Base-by-base conservation (phyloP, 139 green algal genomes). In the Tetraselmis striata region DNA sequence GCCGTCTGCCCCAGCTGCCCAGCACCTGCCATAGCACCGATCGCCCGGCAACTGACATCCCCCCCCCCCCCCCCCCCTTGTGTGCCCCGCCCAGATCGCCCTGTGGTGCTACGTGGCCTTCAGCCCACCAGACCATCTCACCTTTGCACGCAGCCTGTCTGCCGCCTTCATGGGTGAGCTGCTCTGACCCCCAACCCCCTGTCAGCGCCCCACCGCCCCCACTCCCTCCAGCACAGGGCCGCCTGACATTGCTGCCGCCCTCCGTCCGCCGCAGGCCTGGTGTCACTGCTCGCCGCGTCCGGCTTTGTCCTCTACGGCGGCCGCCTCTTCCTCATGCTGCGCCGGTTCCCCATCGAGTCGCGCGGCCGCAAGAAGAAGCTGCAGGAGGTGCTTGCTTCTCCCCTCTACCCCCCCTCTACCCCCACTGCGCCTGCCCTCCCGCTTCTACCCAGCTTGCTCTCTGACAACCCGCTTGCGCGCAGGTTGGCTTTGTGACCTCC, bases 321-420 rank as follows among this genome's bases (percentile, higher is more conserved):
- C 18, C 89, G 94, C 32, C 91, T 98, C 29, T 98, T 97, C 83
- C 80, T 95, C 59, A 98, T 99, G 95, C 89, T 98, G 84, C 85
- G 94, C 82, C 89, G 93, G 30, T 99, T 99, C 90, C 97, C 97
- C 2, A 96, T 99, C 29, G 96, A 99, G 86, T 95, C 87, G 22
- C 86, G 92, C 23, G 97, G 97, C 0, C 88, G 96, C 29, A 86
- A 91, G 67, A 98, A 98, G 90, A 99, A 99, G 95, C 93, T 99
- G 85, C 86, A 89, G 25, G 97, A 99, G 88, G 96, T 94, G 18
- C 1, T n/a, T n/a, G n/a, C n/a, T n/a, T n/a, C n/a, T n/a, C n/a
- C n/a, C n/a, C n/a, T n/a, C n/a, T n/a, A n/a, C n/a, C n/a, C n/a
- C n/a, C n/a, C n/a, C n/a, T n/a, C n/a, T n/a, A n/a, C n/a, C n/a